Conservation (phyloP, 352 stramenopile species). For the Phytophthora sojae region DNA sequence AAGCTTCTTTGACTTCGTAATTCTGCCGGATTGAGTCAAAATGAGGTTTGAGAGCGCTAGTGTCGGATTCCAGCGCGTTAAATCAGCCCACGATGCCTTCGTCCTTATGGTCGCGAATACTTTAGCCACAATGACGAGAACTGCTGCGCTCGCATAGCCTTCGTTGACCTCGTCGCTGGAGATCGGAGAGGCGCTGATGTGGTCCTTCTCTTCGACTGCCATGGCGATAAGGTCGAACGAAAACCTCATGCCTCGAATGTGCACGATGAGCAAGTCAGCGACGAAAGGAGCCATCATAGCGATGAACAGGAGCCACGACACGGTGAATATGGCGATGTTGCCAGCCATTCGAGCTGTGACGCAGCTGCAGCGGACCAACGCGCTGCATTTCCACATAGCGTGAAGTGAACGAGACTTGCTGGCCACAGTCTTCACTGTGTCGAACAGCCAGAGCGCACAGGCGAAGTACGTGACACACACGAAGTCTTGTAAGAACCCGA, state of each 20-base stretch:
- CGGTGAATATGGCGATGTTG: slow-evolving; percentile 35
- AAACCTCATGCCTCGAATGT: slow-evolving; percentile 40
- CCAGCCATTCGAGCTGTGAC: neutral
- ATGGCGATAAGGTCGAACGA: slow-evolving; percentile 47
- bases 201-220: slow-evolving; percentile 40
- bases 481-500: slow-evolving; percentile 49
- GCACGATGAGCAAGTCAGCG: slow-evolving; percentile 43
- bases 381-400: neutral
- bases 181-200: slow-evolving; percentile 31
- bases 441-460: slow-evolving; percentile 6
- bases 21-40: neutral
- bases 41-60: neutral
- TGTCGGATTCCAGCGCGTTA: slow-evolving; percentile 34
- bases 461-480: slow-evolving; percentile 32
- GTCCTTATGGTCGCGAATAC: slow-evolving; percentile 24
- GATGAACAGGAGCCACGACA: slow-evolving; percentile 33
- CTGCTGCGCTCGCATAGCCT: slow-evolving; percentile 16
- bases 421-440: neutral
- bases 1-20: neutral
- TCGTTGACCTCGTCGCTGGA: slow-evolving; percentile 26
- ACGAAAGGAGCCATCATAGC: slow-evolving; percentile 33
- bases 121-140: slow-evolving; percentile 3
- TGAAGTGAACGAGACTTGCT: neutral
- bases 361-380: neutral
- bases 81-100: slow-evolving; percentile 23